These are phyloP conservation scores for Mucor indicus DNA, from an alignment of 371 early-diverging fungal species.

Conservation along the genomic window DNA sequence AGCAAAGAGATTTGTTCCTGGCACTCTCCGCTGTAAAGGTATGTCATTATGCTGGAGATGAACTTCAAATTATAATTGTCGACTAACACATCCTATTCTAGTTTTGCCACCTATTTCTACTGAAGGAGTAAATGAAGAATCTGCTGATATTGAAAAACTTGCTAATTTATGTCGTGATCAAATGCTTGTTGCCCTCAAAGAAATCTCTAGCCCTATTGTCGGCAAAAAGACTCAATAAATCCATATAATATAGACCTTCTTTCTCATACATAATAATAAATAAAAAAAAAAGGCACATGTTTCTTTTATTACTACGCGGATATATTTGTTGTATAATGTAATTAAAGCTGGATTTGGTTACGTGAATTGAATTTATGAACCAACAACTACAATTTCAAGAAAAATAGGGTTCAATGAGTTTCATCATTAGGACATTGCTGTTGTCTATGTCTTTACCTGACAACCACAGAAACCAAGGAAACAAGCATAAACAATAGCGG, in stretches of 20 bases:
- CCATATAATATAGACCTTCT: too few species aligned
- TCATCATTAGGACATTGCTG: too few species aligned
- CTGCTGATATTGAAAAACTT: constrained; percentile 70
- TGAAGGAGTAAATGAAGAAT: constrained; percentile 51
- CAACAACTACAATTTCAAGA: constrained; percentile 32
- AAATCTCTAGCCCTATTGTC: constrained; percentile 53
- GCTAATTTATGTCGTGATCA: constrained; percentile 60
- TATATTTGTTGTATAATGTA: too few species aligned
- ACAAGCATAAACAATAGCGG: constrained; percentile 66
- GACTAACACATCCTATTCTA: too few species aligned
- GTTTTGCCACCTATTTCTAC: constrained; percentile 80
- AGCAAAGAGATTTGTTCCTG: constrained; percentile 59
- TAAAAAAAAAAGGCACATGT: too few species aligned
- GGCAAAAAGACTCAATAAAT: constrained; percentile 25
- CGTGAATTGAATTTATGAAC: constrained; percentile 50
- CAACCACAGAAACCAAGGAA: constrained; percentile 67
- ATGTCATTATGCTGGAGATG: constrained; percentile 28
- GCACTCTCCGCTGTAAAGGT: constrained; percentile 74
- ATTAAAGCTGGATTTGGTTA: constrained; percentile 50
- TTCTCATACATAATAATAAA: too few species aligned
- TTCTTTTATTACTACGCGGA: too few species aligned
- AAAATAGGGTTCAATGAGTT: too few species aligned
- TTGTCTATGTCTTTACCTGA: too few species aligned
- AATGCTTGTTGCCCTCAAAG: constrained; percentile 72
- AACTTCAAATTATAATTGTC: constrained; percentile 64